phyloP scores from a whole-genome alignment of 2,329 filamentous ascomycete species.

The Simplicillium sp. region DNA sequence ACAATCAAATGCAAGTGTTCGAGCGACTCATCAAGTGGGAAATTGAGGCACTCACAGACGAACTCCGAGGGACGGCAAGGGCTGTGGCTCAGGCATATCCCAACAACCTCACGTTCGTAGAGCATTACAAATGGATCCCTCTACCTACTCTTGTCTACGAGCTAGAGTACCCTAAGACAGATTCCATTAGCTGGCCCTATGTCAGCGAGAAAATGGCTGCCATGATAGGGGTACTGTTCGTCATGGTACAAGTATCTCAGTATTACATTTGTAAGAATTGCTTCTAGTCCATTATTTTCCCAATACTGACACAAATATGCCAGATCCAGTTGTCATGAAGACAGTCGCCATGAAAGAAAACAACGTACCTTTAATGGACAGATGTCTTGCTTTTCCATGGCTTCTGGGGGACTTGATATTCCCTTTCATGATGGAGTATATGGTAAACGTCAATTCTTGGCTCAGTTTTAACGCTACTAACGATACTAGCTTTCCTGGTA shows the following conservation, averaged over 20 bases:
- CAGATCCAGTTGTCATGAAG: conserved; percentile 58
- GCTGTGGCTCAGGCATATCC: conserved; percentile 48
- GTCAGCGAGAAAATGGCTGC: conserved; percentile 63
- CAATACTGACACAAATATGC: conserved; percentile 3
- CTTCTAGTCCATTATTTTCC: neutral
- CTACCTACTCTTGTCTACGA: conserved; percentile 74
- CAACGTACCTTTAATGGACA: conserved; percentile 48
- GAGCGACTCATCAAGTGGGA: conserved; percentile 57
- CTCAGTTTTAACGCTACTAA: neutral
- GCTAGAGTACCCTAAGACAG: conserved; percentile 61
- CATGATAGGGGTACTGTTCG: conserved; percentile 62
- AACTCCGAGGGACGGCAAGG: conserved; percentile 55
- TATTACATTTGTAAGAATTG: conserved; percentile 51
- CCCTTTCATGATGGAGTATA: conserved; percentile 69
- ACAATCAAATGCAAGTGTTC: conserved; percentile 54
- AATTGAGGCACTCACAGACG: conserved; percentile 52
- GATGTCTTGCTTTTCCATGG: conserved; percentile 63
- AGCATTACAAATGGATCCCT: conserved; percentile 64
- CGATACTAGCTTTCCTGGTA: conserved; percentile 56
- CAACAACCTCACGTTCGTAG: conserved; percentile 53
- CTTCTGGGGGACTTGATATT: conserved; percentile 68
- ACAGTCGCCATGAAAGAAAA: conserved; percentile 59
- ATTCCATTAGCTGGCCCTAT: conserved; percentile 64
- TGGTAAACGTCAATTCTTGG: conserved; percentile 26
- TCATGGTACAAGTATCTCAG: conserved; percentile 73